A percentile compares a stretch with the other conserved stretches of the same genome.
Evolutionary conservation across 2,329 filamentous ascomycete genomes (phyloP).

Genomic region (Colletotrichum coccodes): DNA sequence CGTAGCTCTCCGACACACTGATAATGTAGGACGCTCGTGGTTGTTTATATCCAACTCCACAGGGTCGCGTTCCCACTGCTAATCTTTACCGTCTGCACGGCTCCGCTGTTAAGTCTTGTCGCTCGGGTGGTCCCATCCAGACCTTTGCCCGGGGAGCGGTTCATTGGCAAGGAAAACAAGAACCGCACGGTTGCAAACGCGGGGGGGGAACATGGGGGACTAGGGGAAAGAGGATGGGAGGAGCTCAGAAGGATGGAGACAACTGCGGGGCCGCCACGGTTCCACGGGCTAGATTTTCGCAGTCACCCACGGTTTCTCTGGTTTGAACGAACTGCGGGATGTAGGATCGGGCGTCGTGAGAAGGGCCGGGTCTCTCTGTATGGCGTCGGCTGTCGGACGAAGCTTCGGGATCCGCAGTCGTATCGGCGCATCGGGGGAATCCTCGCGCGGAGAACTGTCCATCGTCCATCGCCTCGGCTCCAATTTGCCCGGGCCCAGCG

Average conservation of each 20-base stretch:
- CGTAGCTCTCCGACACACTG: neutral
- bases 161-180: slow-evolving; percentile 12
- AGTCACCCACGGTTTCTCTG: neutral
- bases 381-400: slow-evolving; percentile 9
- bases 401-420: slow-evolving; percentile 13
- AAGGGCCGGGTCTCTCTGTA: neutral
- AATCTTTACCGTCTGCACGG: neutral
- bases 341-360: slow-evolving; percentile 17
- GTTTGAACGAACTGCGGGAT: neutral
- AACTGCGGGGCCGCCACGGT: slow-evolving; percentile 14
- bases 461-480: slow-evolving; percentile 7
- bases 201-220: slow-evolving; percentile 16
- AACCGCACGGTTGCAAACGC: slow-evolving; percentile 5
- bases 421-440: slow-evolving; percentile 19
- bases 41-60: slow-evolving; percentile 17
- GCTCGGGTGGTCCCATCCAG: neutral
- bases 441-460: slow-evolving; percentile 17
- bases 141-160: neutral
- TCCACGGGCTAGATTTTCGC: neutral
- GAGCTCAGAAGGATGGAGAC: no score
- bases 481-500: slow-evolving; percentile 8
- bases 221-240: neutral
- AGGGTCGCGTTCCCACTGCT: neutral
- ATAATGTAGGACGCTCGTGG: neutral
- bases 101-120: neutral